A percentile compares a stretch with the other conserved stretches of the same genome.
Evolutionary conservation across 495 filamentous ascomycete genomes (phyloP).

Genomic region (Mytilinidion resinicola): DNA sequence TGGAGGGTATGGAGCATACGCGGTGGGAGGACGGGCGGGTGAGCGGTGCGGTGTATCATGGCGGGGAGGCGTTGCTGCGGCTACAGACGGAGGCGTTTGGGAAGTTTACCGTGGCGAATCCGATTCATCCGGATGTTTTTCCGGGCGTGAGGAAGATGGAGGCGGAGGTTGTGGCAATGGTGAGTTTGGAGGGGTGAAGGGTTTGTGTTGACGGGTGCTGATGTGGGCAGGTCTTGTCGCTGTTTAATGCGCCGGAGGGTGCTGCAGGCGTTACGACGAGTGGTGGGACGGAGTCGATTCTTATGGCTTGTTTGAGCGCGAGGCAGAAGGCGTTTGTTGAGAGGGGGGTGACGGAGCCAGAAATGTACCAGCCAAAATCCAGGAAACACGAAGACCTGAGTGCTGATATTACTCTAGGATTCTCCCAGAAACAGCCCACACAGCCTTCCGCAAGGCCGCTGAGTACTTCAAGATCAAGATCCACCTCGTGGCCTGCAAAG

Average conservation of each 20-base stretch:
- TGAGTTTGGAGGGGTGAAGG: slow-evolving; percentile 27
- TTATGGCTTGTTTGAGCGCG: slow-evolving; percentile 87
- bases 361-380: slow-evolving; percentile 60
- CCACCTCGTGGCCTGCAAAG: slow-evolving; percentile 83
- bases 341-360: slow-evolving; percentile 82
- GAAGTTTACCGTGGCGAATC: slow-evolving; percentile 92
- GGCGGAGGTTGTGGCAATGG: slow-evolving; percentile 96
- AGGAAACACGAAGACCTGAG: background rate
- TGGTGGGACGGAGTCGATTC: slow-evolving; percentile 91
- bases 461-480: slow-evolving; percentile 93
- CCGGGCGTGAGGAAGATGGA: slow-evolving; percentile 99
- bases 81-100: slow-evolving; percentile 89
- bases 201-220: background rate
- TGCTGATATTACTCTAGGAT: slow-evolving; percentile 54
- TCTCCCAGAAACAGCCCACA: slow-evolving; percentile 87
- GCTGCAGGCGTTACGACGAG: slow-evolving; percentile 86
- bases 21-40: slow-evolving; percentile 95
- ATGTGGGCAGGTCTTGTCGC: slow-evolving; percentile 54
- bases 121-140: slow-evolving; percentile 98
- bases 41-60: slow-evolving; percentile 94
- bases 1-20: slow-evolving; percentile 84
- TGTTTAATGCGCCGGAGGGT: slow-evolving; percentile 85
- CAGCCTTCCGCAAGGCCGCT: slow-evolving; percentile 91
- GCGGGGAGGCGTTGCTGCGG: slow-evolving; percentile 73
- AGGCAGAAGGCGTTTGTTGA: slow-evolving; percentile 82